A percentile compares a stretch with the other conserved stretches of the same genome.
These are phyloP conservation scores for Colletotrichum sp. DNA, from an alignment of 2,329 filamentous ascomycete genomes.

Conservation along the genomic window DNA sequence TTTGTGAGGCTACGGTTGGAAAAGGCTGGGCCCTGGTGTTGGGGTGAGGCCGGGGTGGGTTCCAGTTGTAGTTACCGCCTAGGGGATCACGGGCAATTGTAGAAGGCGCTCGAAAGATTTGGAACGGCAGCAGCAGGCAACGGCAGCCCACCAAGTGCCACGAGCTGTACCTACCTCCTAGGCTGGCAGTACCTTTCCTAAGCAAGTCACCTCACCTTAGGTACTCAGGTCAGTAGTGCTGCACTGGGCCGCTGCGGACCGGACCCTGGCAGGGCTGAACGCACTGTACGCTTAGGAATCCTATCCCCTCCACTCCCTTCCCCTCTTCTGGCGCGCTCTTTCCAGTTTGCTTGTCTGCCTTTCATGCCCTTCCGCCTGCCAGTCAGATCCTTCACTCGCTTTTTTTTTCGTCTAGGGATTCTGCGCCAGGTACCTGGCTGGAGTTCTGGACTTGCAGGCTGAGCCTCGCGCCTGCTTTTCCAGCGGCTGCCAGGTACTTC, in stretches of 20 bases:
- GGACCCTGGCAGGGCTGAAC: constrained; percentile 23
- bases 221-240: background rate
- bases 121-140: background rate
- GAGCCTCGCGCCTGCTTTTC: constrained; percentile 2
- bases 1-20: constrained; percentile 19
- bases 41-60: constrained; percentile 17
- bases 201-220: background rate
- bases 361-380: background rate
- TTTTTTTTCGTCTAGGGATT: background rate
- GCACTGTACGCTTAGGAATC: background rate
- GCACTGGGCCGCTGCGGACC: constrained; percentile 5
- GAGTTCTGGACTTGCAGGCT: background rate
- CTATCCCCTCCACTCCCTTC: background rate
- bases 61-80: constrained; percentile 13
- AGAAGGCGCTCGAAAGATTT: constrained; percentile 23
- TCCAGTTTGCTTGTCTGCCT: background rate
- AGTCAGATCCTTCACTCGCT: background rate
- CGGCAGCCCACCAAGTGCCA: constrained; percentile 7
- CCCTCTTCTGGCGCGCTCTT: background rate
- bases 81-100: constrained; percentile 22
- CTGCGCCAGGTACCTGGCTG: background rate
- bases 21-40: constrained; percentile 12
- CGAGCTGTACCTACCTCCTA: background rate
- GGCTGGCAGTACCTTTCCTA: background rate
- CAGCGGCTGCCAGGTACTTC: constrained; percentile 12